Evolutionary conservation across 1,284 basidiomycete species (phyloP), one percentile per base, ranked within the genome.

Genomic region (Ceratobasidium sp.): DNA sequence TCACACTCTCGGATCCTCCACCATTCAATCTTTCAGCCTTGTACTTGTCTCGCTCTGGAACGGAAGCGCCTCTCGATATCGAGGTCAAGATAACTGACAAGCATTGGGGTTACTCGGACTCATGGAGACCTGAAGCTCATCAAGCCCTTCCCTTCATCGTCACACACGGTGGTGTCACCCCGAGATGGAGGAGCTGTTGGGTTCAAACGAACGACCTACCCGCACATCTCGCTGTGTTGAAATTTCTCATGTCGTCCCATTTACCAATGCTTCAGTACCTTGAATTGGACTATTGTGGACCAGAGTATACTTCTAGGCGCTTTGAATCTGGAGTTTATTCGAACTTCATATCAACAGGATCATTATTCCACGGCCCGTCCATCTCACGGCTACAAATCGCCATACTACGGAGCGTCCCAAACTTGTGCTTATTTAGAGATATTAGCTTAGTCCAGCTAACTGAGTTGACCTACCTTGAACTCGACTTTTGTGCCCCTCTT

Each of bases 21-120:
- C 59, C 59, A 13, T 62, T 33, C 27, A 2, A n/a, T 39, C 59
- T 29, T 21, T 62, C 59, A 27, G 59, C 47, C 5, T 23, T 62
- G 8, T 62, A 41, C 39, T 19, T 62, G 1, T 29, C 59, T 47
- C 46, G 59, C 16, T 52, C 59, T 16, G 59, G 59, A 21, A 29
- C 8, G 2, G 50, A n/a, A 6, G 47, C 19, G 1, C 47, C 46
- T 25, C 59, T 62, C 2, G 46, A 62, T 39, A 50, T 62, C n/a
- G 47, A 50, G 21, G 50, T 62, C 16, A 33, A 50, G 33, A 62
- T 62, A 46, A 39, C 46, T 2, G 59, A 39, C 19, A 7, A 7
- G 8, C 50, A 50, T 9, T 62, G 59, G 59, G 33, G 41, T 30
- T 11, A 50, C 9, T 16, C 33, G 23, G 33, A 52, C 57, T n/a